Conservation (phyloP, 352 stramenopile species). For the Globisporangium ultimum region DNA sequence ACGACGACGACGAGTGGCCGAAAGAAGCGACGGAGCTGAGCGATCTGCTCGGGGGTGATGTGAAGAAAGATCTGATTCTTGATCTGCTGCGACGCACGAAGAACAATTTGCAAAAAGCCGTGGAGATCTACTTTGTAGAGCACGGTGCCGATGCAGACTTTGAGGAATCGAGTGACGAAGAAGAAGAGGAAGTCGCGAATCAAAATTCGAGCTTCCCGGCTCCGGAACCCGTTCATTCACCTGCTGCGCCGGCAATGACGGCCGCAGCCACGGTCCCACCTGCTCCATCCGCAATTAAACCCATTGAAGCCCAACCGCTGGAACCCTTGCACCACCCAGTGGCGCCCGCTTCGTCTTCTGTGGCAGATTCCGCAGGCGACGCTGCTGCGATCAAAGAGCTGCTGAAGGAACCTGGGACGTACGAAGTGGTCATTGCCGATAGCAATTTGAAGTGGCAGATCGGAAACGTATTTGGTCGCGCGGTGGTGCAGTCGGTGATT, state of each 20-base stretch:
- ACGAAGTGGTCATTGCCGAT: conserved; percentile 79
- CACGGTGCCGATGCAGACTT: conserved; percentile 41
- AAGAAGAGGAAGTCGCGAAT: conserved; percentile 31
- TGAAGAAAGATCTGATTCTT: conserved; percentile 50
- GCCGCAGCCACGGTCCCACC: conserved; percentile 32
- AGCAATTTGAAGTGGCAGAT: conserved; percentile 82
- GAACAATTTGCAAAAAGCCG: conserved; percentile 70
- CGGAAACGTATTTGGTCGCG: conserved; percentile 77
- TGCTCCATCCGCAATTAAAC: conserved; percentile 33
- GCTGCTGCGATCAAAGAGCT: conserved; percentile 23
- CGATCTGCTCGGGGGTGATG: conserved; percentile 69
- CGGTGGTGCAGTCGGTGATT: conserved; percentile 78
- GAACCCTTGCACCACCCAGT: conserved; percentile 43
- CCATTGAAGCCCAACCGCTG: conserved; percentile 52
- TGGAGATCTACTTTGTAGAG: conserved; percentile 79
- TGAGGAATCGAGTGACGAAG: conserved; percentile 41
- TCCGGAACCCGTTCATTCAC: conserved; percentile 12
- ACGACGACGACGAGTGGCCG: conserved; percentile 33
- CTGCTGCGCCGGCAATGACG: conserved; percentile 15
- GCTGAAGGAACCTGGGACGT: conserved; percentile 60
- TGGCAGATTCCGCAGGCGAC: conserved; percentile 1
- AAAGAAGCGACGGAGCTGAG: conserved; percentile 51
- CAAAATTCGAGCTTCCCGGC: conserved; percentile 29
- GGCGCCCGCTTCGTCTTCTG: not conserved
- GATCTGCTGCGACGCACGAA: conserved; percentile 57